Conservation (phyloP, 1,284 basidiomycete genomes). For the Malassezia globosa region DNA sequence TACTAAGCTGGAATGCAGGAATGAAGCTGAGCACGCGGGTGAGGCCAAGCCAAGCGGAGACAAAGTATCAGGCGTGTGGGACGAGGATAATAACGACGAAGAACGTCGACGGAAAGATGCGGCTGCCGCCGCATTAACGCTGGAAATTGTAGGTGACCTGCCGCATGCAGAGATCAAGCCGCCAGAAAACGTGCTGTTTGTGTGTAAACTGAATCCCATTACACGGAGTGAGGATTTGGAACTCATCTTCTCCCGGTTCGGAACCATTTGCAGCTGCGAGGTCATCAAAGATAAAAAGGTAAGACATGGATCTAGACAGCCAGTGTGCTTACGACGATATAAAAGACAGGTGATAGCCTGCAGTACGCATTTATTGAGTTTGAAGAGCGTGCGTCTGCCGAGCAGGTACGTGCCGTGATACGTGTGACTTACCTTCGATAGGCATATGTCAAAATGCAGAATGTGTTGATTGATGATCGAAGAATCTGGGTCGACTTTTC, state of each 20-base stretch:
- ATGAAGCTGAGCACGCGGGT: too few species aligned
- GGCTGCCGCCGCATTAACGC: slow-evolving; percentile 78
- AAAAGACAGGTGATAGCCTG: slow-evolving; percentile 74
- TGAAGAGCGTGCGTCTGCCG: slow-evolving; percentile 79
- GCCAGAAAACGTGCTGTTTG: slow-evolving; percentile 95
- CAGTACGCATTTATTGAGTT: slow-evolving; percentile 99
- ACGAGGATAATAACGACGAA: slow-evolving; percentile 51
- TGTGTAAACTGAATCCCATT: slow-evolving; percentile 94
- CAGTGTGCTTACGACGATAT: neutral
- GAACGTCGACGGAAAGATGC: slow-evolving; percentile 72
- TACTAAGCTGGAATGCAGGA: too few species aligned
- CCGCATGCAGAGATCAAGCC: slow-evolving; percentile 96
- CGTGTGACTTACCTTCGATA: neutral
- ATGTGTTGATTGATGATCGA: slow-evolving; percentile 93
- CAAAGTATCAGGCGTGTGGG: too few species aligned
- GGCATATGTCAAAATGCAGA: slow-evolving; percentile 99
- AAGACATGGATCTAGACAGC: too few species aligned
- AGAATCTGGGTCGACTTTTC: slow-evolving; percentile 94
- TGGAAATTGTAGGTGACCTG: slow-evolving; percentile 98
- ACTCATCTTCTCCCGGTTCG: slow-evolving; percentile 91
- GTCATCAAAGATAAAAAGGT: slow-evolving; percentile 81
- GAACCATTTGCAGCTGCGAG: slow-evolving; percentile 89
- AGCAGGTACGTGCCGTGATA: slow-evolving; percentile 59
- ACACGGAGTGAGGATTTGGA: slow-evolving; percentile 92
- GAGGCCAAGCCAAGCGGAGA: too few species aligned